These are phyloP conservation scores for Pseudomonodictys pantanalensis DNA, from an alignment of 495 filamentous ascomycete species.

Conservation along the genomic window DNA sequence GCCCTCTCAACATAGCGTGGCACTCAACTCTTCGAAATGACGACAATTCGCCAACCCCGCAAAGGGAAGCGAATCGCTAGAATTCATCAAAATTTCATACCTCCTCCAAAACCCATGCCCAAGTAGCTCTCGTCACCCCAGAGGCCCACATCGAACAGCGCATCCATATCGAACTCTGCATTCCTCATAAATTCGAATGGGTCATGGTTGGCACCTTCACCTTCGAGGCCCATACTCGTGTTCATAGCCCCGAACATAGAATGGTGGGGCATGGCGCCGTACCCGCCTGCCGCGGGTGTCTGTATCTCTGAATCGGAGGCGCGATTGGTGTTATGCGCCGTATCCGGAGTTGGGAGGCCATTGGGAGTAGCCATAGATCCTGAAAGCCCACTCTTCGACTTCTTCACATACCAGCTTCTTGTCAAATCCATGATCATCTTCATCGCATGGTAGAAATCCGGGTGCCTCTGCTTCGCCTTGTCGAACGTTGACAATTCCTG, in stretches of 20 bases:
- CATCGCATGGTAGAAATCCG: constrained; percentile 26
- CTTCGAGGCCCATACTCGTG: neutral
- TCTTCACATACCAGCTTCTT: constrained; percentile 18
- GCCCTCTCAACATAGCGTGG: too few species aligned
- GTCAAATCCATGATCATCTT: constrained; percentile 29
- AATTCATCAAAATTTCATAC: constrained; percentile 11
- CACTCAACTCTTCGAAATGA: too few species aligned
- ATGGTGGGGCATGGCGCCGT: neutral
- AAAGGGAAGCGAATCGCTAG: too few species aligned
- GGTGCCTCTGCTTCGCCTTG: constrained; percentile 10
- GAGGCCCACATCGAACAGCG: constrained; percentile 23
- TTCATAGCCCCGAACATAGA: neutral
- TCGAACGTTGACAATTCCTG: constrained; percentile 15
- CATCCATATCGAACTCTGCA: constrained; percentile 27
- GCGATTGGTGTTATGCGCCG: neutral
- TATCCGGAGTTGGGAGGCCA: constrained; percentile 13
- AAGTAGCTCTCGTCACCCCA: constrained; percentile 21
- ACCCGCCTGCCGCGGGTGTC: neutral
- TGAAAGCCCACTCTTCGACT: neutral
- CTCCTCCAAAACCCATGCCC: constrained; percentile 23
- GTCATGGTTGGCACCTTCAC: neutral
- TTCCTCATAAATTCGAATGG: constrained; percentile 18
- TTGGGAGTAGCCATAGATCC: neutral
- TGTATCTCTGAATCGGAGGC: neutral
- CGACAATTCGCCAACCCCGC: too few species aligned